Percentiles rank a stretch among this genome's conserved stretches.
These are phyloP conservation scores for Talaromyces albobiverticillius DNA, from an alignment of 2,329 filamentous ascomycete genomes.

Conservation along the genomic window DNA sequence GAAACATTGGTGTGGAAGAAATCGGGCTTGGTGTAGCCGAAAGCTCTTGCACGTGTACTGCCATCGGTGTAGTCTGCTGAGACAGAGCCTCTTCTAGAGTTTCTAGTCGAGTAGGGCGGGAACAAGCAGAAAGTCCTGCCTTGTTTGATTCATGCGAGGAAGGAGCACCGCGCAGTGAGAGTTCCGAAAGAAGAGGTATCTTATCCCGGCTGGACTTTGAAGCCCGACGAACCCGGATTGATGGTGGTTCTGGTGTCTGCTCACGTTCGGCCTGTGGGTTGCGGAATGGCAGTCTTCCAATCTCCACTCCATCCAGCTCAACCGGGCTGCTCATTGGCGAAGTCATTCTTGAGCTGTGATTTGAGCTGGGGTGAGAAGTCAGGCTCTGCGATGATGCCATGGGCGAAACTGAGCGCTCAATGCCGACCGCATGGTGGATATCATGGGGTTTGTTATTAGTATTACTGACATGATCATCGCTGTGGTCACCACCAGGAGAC, in stretches of 20 bases:
- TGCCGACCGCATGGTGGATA: background rate
- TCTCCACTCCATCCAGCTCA: background rate
- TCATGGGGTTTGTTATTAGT: constrained; percentile 7
- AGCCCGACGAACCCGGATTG: constrained; percentile 37
- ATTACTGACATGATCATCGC: constrained; percentile 5
- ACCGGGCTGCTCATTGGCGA: constrained; percentile 12
- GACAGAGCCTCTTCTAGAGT: constrained; percentile 22
- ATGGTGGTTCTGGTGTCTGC: constrained; percentile 21
- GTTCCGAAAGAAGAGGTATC: constrained; percentile 19
- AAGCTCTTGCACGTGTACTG: constrained; percentile 17
- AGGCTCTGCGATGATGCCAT: background rate
- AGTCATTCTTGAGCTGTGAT: constrained; percentile 12
- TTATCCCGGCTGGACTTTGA: constrained; percentile 25
- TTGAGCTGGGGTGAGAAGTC: constrained; percentile 14
- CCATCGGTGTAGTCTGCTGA: constrained; percentile 22
- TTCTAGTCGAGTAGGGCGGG: constrained; percentile 14
- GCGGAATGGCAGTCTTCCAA: constrained; percentile 18
- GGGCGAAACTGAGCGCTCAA: background rate
- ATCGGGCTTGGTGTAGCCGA: constrained; percentile 17
- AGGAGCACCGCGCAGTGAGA: constrained; percentile 18
- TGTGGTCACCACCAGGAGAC: constrained; percentile 19
- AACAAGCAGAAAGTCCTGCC: constrained; percentile 4
- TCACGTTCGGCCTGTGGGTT: constrained; percentile 17
- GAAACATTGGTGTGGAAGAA: constrained; percentile 24
- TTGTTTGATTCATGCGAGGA: constrained; percentile 7